phyloP scores from a whole-genome alignment of 306 rosid genomes.

The Cicer arietinum region DNA sequence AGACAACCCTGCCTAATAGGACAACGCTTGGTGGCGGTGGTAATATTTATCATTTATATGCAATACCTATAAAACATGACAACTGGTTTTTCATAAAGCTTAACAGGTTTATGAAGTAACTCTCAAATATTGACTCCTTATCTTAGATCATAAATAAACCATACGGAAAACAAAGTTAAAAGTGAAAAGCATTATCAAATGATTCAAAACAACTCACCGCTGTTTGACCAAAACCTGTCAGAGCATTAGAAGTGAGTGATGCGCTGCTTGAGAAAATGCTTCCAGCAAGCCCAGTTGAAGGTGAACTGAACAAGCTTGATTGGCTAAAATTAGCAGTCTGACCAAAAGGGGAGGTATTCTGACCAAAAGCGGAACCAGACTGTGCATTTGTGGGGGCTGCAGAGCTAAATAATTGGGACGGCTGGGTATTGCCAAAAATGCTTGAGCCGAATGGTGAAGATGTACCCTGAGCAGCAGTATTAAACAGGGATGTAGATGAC shows the following conservation, averaged over 20 bases:
- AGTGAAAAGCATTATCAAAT: slow-evolving; percentile 31
- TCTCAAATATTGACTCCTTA: slow-evolving; percentile 19
- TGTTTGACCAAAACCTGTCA: slow-evolving; percentile 62
- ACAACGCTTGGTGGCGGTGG: not conserved
- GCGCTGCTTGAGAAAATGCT: slow-evolving; percentile 62
- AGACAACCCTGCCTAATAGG: slow-evolving; percentile 10
- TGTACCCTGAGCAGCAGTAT: slow-evolving; percentile 55
- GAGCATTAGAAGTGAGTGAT: slow-evolving; percentile 59
- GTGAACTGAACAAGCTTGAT: slow-evolving; percentile 56
- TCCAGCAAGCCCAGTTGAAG: slow-evolving; percentile 66
- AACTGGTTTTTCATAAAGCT: slow-evolving; percentile 21
- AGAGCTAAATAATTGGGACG: slow-evolving; percentile 65
- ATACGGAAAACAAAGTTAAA: not conserved
- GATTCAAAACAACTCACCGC: slow-evolving; percentile 53
- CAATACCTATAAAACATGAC: slow-evolving; percentile 2
- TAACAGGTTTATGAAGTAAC: slow-evolving; percentile 9
- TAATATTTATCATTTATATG: slow-evolving; percentile 17
- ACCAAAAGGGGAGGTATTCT: slow-evolving; percentile 60
- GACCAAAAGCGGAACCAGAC: slow-evolving; percentile 63
- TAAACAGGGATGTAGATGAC: slow-evolving; percentile 55
- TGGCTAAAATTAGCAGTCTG: slow-evolving; percentile 51
- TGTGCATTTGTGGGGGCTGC: slow-evolving; percentile 57
- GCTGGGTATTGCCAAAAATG: slow-evolving; percentile 59
- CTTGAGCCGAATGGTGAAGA: slow-evolving; percentile 61
- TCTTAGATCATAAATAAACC: slow-evolving; percentile 13